Percentiles rank a stretch among this genome's conserved stretches.
Conservation (phyloP, 2,329 filamentous ascomycete species). For the Geosmithia flava region DNA sequence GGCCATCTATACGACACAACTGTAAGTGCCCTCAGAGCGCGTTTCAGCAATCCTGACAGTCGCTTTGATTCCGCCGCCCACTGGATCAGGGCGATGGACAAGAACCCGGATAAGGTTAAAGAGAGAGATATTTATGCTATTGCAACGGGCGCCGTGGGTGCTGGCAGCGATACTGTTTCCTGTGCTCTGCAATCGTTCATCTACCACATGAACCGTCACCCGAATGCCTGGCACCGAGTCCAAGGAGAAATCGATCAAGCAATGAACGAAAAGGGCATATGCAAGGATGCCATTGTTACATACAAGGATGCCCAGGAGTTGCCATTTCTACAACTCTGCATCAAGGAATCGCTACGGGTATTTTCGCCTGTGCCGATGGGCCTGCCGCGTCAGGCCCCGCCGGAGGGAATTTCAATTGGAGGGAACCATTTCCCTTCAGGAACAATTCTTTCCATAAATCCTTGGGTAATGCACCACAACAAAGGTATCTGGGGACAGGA, state of each 20-base stretch:
- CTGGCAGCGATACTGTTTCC: conserved; percentile 5
- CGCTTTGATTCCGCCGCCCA: conserved; percentile 11
- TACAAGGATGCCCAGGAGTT: conserved; percentile 14
- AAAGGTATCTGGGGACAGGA: conserved; percentile 23
- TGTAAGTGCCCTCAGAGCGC: conserved; percentile 9
- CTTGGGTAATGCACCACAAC: conserved; percentile 13
- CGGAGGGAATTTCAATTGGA: conserved; percentile 16
- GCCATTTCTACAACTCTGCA: conserved; percentile 19
- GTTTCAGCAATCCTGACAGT: conserved; percentile 9
- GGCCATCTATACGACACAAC: conserved; percentile 13
- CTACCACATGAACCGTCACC: conserved; percentile 5
- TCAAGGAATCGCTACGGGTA: conserved; percentile 26
- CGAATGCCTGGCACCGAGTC: conserved; percentile 1
- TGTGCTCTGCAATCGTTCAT: conserved; percentile 5
- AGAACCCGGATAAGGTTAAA: conserved; percentile 7
- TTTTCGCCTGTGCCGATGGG: conserved; percentile 14
- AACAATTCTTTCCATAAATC: conserved; percentile 8
- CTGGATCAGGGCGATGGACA: conserved; percentile 10
- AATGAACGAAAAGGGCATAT: background rate
- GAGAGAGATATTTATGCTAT: conserved; percentile 4
- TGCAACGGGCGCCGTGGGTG: conserved; percentile 4
- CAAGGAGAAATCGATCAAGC: conserved; percentile 5
- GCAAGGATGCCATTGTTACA: conserved; percentile 2
- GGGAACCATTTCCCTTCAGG: conserved; percentile 15
- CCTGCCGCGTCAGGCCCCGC: conserved; percentile 12